Percentiles rank a stretch among this genome's conserved stretches.
phyloP scores from a whole-genome alignment of 208 protist species.

The Leishmania mexicana region DNA sequence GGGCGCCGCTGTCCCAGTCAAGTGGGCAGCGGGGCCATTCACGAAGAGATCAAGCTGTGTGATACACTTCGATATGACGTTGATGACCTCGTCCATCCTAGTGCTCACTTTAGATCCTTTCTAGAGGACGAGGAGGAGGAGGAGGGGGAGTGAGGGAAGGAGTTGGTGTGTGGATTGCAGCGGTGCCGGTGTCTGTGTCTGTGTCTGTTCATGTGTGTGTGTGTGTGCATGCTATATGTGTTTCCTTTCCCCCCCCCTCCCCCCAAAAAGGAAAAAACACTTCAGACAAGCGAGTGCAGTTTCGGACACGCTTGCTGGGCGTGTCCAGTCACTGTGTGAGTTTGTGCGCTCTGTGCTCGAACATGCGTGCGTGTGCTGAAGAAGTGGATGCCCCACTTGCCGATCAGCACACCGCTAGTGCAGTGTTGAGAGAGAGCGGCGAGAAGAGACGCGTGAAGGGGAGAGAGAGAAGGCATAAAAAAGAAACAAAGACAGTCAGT shows the following conservation, averaged over 20 bases:
- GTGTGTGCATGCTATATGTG: no score
- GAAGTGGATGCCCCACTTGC: neutral
- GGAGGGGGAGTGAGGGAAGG: neutral
- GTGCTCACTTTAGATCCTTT: constrained; percentile 7
- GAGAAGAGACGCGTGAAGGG: neutral
- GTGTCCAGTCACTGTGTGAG: neutral
- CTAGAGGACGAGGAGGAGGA: neutral
- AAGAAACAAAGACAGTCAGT: neutral
- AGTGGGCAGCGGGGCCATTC: constrained; percentile 1
- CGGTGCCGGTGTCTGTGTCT: neutral
- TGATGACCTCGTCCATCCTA: constrained; percentile 10
- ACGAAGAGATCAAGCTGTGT: neutral
- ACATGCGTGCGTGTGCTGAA: neutral
- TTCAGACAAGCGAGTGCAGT: neutral
- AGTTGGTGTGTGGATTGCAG: neutral
- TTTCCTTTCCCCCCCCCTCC: neutral
- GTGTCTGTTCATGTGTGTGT: neutral
- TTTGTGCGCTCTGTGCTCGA: neutral
- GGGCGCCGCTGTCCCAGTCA: neutral
- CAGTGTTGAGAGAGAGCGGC: neutral
- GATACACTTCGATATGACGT: constrained; percentile 5
- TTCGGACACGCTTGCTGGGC: neutral
- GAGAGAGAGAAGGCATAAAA: neutral
- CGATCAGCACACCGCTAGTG: neutral
- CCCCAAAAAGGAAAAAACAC: neutral